Conservation (phyloP, 2,329 filamentous ascomycete genomes). For the Herpomyces periplanetae region DNA sequence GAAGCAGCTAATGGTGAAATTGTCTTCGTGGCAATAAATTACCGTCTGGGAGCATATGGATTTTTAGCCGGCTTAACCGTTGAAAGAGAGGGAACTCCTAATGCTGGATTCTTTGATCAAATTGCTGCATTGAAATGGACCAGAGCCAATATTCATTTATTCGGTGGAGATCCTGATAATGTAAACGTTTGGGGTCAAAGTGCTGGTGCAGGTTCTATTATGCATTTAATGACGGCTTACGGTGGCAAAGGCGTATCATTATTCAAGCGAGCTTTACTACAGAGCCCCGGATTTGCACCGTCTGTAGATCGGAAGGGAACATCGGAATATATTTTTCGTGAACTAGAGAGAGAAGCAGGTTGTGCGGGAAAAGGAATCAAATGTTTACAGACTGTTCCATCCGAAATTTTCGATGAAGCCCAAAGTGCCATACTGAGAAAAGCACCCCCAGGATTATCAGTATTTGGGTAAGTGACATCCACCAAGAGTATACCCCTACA, state of each 20-base stretch:
- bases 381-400: slow-evolving; percentile 5
- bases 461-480: no score
- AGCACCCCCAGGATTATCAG: no score
- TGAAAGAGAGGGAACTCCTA: slow-evolving; percentile 13
- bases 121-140: slow-evolving; percentile 28
- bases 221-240: slow-evolving; percentile 17
- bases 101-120: slow-evolving; percentile 30
- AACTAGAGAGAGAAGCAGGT: slow-evolving; percentile 5
- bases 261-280: slow-evolving; percentile 8
- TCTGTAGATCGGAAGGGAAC: slow-evolving; percentile 4
- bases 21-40: slow-evolving; percentile 31
- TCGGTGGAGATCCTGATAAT: slow-evolving; percentile 25
- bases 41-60: slow-evolving; percentile 31
- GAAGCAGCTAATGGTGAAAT: slow-evolving; percentile 17
- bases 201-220: slow-evolving; percentile 24
- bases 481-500: no score
- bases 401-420: slow-evolving; percentile 5
- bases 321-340: slow-evolving; percentile 5
- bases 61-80: slow-evolving; percentile 21
- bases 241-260: slow-evolving; percentile 10
- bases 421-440: no score
- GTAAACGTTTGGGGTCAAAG: slow-evolving; percentile 27
- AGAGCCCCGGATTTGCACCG: slow-evolving; percentile 6
- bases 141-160: slow-evolving; percentile 19
- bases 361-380: slow-evolving; percentile 6